Conservation (phyloP, 352 stramenopile genomes). For the Phytophthora constricta region DNA sequence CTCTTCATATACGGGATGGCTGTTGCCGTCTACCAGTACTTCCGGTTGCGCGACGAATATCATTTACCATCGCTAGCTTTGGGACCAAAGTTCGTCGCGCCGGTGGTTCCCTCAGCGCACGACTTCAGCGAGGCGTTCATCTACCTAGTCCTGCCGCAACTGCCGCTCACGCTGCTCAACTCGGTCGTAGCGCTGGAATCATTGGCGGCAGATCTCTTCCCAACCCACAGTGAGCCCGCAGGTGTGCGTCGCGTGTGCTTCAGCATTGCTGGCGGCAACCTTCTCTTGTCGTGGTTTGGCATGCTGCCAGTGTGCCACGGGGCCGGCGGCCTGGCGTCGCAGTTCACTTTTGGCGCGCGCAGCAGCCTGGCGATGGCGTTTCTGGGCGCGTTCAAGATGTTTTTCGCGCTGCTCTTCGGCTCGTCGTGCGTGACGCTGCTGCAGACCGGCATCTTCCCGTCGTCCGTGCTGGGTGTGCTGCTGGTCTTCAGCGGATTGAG, state of each 20-base stretch:
- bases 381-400: slow-evolving; percentile 90
- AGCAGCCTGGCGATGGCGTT: slow-evolving; percentile 92
- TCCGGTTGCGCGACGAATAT: slow-evolving; percentile 50
- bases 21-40: slow-evolving; percentile 69
- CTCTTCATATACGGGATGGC: slow-evolving; percentile 79
- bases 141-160: slow-evolving; percentile 89
- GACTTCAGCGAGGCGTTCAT: slow-evolving; percentile 84
- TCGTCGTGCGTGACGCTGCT: slow-evolving; percentile 67
- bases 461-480: slow-evolving; percentile 64
- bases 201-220: slow-evolving; percentile 89
- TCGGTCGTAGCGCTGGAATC: slow-evolving; percentile 92
- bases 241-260: slow-evolving; percentile 74
- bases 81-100: slow-evolving; percentile 65
- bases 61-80: slow-evolving; percentile 58
- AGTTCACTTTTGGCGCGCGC: slow-evolving; percentile 92
- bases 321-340: slow-evolving; percentile 90
- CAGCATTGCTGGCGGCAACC: slow-evolving; percentile 77
- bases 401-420: slow-evolving; percentile 90
- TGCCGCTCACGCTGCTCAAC: slow-evolving; percentile 93
- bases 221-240: slow-evolving; percentile 68
- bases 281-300: slow-evolving; percentile 90
- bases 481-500: slow-evolving; percentile 66
- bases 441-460: slow-evolving; percentile 62
- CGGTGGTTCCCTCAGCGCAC: slow-evolving; percentile 52
- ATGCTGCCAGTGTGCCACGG: slow-evolving; percentile 94